Conservation (phyloP, 179 eudicot species). For the Spergularia azorica region DNA sequence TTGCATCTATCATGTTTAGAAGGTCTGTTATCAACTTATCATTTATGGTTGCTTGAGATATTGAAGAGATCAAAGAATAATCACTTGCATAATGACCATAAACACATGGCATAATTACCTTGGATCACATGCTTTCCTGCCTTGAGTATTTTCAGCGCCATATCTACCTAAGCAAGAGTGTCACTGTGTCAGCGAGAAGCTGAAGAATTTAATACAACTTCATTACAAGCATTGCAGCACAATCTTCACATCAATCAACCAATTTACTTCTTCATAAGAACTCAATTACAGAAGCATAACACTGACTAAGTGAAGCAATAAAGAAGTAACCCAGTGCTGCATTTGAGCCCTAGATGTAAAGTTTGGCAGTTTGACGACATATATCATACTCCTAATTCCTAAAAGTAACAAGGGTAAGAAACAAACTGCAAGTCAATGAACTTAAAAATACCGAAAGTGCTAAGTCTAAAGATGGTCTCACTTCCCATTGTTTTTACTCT, state of each 20-base stretch:
- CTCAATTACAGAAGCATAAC: not conserved
- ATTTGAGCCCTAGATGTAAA: not conserved
- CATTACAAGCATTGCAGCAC: not conserved
- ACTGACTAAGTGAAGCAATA: not conserved
- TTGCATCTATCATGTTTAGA: conserved; percentile 4
- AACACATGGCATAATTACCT: conserved; percentile 43
- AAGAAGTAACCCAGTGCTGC: not conserved
- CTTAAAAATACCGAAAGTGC: no score
- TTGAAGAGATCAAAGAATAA: not conserved
- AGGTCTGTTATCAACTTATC: not conserved
- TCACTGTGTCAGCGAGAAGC: not conserved
- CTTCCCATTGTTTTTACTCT: not conserved
- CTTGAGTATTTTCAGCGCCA: conserved; percentile 75
- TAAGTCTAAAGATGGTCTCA: not conserved
- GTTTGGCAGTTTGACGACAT: not conserved
- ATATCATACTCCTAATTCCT: no score
- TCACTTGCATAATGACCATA: not conserved
- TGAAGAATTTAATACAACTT: not conserved
- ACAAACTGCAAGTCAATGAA: no score
- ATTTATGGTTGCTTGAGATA: not conserved
- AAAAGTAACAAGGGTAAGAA: no score
- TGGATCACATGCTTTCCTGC: conserved; percentile 97
- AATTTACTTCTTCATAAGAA: not conserved
- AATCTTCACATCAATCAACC: not conserved
- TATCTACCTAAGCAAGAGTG: conserved; percentile 62